Percentiles rank a stretch among this genome's conserved stretches.
These are phyloP conservation scores for Heritiera fomes DNA, from an alignment of 345 rosid species.

Conservation along the genomic window DNA sequence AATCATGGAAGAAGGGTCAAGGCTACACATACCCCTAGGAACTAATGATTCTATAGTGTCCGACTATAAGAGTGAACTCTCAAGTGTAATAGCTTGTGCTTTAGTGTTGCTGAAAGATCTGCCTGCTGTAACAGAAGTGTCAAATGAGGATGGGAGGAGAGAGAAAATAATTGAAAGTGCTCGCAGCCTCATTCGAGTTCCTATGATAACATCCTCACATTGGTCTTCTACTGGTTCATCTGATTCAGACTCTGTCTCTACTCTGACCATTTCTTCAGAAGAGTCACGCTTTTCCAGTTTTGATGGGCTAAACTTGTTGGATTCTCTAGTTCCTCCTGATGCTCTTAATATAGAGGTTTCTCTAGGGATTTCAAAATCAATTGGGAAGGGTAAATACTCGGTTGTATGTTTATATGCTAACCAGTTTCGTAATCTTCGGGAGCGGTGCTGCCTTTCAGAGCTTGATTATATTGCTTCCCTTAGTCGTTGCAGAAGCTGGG, in stretches of 20 bases:
- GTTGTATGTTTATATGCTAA: slow-evolving; percentile 70
- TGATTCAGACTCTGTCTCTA: slow-evolving; percentile 52
- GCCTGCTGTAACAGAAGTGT: slow-evolving; percentile 29
- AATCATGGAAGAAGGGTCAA: slow-evolving; percentile 70
- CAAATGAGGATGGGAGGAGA: slow-evolving; percentile 35
- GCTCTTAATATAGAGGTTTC: slow-evolving; percentile 54
- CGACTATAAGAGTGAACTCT: slow-evolving; percentile 86
- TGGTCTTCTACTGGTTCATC: slow-evolving; percentile 60
- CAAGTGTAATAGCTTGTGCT: slow-evolving; percentile 91
- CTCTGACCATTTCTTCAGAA: slow-evolving; percentile 44
- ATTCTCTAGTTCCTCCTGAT: slow-evolving; percentile 55
- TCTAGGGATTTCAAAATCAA: slow-evolving; percentile 60
- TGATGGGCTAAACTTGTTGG: slow-evolving; percentile 71
- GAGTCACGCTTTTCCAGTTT: slow-evolving; percentile 66
- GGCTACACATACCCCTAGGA: slow-evolving; percentile 70
- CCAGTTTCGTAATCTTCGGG: slow-evolving; percentile 77
- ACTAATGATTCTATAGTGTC: slow-evolving; percentile 58
- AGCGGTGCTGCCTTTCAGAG: slow-evolving; percentile 70
- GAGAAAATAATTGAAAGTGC: slow-evolving; percentile 39
- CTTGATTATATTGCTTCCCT: slow-evolving; percentile 81
- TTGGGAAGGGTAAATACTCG: slow-evolving; percentile 76
- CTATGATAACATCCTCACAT: slow-evolving; percentile 44
- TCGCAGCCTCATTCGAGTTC: slow-evolving; percentile 33
- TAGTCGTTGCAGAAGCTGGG: slow-evolving; percentile 87
- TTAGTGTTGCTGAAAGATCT: slow-evolving; percentile 54